These are phyloP conservation scores for Trichosporon sp. DNA, from an alignment of 1,284 basidiomycete species.

Conservation along the genomic window DNA sequence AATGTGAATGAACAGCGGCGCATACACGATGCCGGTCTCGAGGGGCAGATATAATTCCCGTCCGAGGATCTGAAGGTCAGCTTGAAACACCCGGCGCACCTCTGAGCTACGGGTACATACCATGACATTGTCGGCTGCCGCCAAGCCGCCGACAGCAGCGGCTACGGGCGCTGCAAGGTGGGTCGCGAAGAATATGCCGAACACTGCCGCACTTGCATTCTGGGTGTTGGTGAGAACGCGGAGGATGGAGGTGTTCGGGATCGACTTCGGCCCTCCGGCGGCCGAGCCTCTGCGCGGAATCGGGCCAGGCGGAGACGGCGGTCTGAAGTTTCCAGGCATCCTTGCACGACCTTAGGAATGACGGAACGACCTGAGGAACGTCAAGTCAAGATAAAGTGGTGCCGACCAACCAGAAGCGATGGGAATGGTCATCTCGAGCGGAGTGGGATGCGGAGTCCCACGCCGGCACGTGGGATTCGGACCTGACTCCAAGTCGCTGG, in stretches of 20 bases:
- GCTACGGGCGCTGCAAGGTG: constrained; percentile 42
- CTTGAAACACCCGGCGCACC: too few relatives aligned
- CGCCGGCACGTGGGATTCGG: not conserved
- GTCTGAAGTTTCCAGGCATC: not conserved
- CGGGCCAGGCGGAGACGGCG: not conserved
- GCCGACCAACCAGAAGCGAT: not conserved
- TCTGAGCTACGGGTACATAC: constrained; percentile 24
- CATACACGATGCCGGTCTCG: constrained; percentile 35
- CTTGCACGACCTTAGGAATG: not conserved
- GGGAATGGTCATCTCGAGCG: not conserved
- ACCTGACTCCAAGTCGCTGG: not conserved
- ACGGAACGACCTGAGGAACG: not conserved
- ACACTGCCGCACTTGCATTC: constrained; percentile 41
- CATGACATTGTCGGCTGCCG: constrained; percentile 35
- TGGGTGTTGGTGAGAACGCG: constrained; percentile 38
- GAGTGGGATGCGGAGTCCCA: not conserved
- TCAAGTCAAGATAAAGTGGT: not conserved
- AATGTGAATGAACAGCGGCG: constrained; percentile 34
- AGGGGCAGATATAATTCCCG: constrained; percentile 40
- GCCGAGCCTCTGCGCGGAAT: not conserved
- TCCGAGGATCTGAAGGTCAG: constrained; percentile 30
- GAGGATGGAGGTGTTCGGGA: constrained; percentile 19
- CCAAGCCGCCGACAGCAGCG: constrained; percentile 32
- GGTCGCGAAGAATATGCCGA: constrained; percentile 36
- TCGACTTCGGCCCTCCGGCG: not conserved